Base-by-base conservation (phyloP, 805 yeast species). In the Saturnispora hagleri region DNA sequence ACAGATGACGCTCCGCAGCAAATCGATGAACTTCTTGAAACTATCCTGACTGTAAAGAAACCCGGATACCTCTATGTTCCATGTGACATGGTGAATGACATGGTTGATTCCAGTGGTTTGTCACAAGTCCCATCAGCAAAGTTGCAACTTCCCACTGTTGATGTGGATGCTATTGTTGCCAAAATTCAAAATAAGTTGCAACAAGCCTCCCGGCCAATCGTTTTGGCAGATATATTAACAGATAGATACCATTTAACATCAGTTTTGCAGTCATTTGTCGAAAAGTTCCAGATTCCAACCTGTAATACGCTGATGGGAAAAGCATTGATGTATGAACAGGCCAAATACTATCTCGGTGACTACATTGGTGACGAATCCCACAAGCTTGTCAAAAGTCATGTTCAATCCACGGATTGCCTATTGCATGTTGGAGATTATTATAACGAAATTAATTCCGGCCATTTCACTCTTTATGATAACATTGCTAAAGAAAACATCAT, bases 41-140 rank as follows among this genome's bases (percentile, higher is more conserved):
- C 74, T 17, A 79, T 87, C 27, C 69, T 79, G 57, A 70, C 65
- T 38, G 72, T 76, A 45, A 80, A 83, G 38, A 80, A 82, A 63
- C 97, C 97, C 0, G 97, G 95, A 15, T 89, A 85, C 61, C 64
- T 89, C 47, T 87, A 80, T 63, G 65, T 90, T 46, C 97, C 97
- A 1, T 70, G 77, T 43, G 90, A 89, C 63, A 65, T 86, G 57
- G 77, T 80, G 9, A 79, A 81, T 50, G 54, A 58, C 13, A 35
- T 61, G 5, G 72, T 81, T 51, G 69, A 69, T 52, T 63, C 65
- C 10, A 55, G 69, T 50, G 60, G 43, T 49, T 70, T 56, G 58
- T 54, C 10, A 53, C 22, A 42, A 1, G n/a, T 40, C 42, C 47
- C 61, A n/a, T 58, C 56, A 13, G 43, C 47, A 6, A 58, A 61